Conservation (phyloP, 148 eudicot genomes). For the Rhododendron williamsianum region DNA sequence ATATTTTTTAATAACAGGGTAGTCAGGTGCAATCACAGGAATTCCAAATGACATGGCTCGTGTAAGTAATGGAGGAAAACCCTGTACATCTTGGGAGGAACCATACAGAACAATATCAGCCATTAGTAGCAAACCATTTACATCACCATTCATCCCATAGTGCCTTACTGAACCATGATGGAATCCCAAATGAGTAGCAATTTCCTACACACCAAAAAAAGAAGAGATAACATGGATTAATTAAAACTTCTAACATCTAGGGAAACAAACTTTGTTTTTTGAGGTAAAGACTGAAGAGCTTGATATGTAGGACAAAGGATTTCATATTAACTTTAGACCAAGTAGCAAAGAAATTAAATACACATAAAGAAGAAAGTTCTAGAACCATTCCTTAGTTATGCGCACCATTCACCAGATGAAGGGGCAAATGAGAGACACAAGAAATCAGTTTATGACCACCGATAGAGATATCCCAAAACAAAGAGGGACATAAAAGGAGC, state of each 20-base stretch:
- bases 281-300: neutral
- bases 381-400: neutral
- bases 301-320: neutral
- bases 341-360: neutral
- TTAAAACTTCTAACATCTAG: neutral
- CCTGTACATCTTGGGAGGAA: slow-evolving; percentile 82
- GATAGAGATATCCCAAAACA: neutral
- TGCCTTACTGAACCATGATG: slow-evolving; percentile 67
- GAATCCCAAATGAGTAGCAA: slow-evolving; percentile 62
- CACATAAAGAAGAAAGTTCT: neutral
- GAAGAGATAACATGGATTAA: neutral
- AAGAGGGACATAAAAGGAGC: no score
- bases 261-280: slow-evolving; percentile 3
- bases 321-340: neutral
- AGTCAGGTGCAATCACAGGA: slow-evolving; percentile 74
- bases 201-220: slow-evolving; percentile 36
- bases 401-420: neutral
- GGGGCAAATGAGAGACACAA: neutral
- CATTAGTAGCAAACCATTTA: slow-evolving; percentile 60
- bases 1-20: slow-evolving; percentile 61
- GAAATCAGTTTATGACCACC: neutral
- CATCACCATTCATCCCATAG: slow-evolving; percentile 69
- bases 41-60: slow-evolving; percentile 87
- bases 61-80: slow-evolving; percentile 72
- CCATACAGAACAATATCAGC: slow-evolving; percentile 82